Evolutionary conservation across 169 alveolate genomes (phyloP).

Genomic region (Cryptosporidium ubiquitum): DNA sequence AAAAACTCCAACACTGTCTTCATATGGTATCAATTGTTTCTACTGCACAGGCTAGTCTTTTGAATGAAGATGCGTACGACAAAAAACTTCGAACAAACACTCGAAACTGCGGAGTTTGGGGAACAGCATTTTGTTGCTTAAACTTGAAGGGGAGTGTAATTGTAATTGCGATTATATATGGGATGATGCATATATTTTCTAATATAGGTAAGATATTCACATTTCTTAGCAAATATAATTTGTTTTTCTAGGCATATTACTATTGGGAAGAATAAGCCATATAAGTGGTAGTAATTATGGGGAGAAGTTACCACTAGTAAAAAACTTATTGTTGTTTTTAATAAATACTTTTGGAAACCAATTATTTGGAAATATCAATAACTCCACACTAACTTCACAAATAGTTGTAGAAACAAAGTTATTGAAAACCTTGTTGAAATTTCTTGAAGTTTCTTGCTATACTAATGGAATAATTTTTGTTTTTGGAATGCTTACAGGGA

Average conservation of each 20-base stretch:
- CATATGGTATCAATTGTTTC: slow-evolving; percentile 72
- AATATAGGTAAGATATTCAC: slow-evolving; percentile 14
- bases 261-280: not conserved
- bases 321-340: not conserved
- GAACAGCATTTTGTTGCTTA: slow-evolving; percentile 65
- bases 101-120: slow-evolving; percentile 67
- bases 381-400: not conserved
- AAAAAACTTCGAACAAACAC: not conserved
- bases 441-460: slow-evolving; percentile 23
- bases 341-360: not conserved
- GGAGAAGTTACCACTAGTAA: not conserved
- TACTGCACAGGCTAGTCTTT: slow-evolving; percentile 55
- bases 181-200: not conserved
- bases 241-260: not conserved
- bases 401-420: not conserved
- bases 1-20: not conserved
- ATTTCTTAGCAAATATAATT: not conserved
- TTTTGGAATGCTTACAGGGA: slow-evolving; percentile 7
- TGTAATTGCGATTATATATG: slow-evolving; percentile 25
- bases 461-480: slow-evolving; percentile 10
- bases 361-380: not conserved
- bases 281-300: not conserved
- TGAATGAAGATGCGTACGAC: slow-evolving; percentile 25
- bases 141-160: slow-evolving; percentile 34
- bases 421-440: not conserved